Conservation (phyloP, 108 stramenopile species). For the Nitzschia sp. region DNA sequence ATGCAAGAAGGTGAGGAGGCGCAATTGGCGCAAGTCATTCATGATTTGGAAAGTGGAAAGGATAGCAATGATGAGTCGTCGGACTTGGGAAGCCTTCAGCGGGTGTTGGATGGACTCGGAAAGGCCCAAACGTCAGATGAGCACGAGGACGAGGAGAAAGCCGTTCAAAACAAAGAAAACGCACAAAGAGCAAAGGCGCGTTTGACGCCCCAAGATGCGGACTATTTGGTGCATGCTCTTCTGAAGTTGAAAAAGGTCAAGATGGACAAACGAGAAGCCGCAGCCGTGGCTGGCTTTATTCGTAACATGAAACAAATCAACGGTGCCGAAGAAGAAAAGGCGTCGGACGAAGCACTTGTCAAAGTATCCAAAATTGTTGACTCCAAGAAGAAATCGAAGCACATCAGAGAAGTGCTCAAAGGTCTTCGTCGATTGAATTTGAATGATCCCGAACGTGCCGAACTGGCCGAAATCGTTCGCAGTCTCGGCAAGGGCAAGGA, state of each 20-base stretch:
- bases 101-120: background rate
- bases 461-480: slow-evolving; percentile 3
- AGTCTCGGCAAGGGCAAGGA: background rate
- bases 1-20: slow-evolving; percentile 7
- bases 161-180: background rate
- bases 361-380: background rate
- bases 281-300: background rate
- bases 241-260: slow-evolving; percentile 11
- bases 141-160: background rate
- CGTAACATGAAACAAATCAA: background rate
- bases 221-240: background rate
- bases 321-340: background rate
- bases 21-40: slow-evolving; percentile 9
- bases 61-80: background rate
- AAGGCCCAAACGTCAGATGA: background rate
- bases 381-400: background rate
- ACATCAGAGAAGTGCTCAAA: background rate
- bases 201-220: background rate
- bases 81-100: background rate
- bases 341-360: slow-evolving; percentile 3
- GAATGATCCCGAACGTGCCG: slow-evolving; percentile 6
- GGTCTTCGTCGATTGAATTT: background rate
- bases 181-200: background rate
- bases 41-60: background rate
- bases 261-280: slow-evolving; percentile 5